Evolutionary conservation across 495 filamentous ascomycete species (phyloP).

Genomic region (Penicillium mononematosum): DNA sequence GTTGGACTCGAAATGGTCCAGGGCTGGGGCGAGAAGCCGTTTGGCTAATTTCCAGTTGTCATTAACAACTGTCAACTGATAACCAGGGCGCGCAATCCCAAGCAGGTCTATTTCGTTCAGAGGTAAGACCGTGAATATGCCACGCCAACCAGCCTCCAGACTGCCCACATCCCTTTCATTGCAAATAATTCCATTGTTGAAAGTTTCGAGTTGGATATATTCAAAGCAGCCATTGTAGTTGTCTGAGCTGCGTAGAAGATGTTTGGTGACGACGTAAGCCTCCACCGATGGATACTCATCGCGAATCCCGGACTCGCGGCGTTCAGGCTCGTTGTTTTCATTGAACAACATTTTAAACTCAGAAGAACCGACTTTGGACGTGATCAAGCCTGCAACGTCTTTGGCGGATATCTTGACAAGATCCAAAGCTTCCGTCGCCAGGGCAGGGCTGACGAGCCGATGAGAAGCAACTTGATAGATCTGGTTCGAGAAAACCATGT

Average conservation of each 20-base stretch:
- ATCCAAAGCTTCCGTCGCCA: conserved; percentile 26
- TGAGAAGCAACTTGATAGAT: conserved; percentile 43
- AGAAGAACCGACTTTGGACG: conserved; percentile 40
- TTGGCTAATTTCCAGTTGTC: conserved; percentile 78
- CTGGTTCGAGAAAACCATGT: conserved; percentile 42
- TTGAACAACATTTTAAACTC: conserved; percentile 61
- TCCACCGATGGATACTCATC: conserved; percentile 57
- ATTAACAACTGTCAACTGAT: conserved; percentile 49
- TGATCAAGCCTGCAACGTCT: conserved; percentile 41
- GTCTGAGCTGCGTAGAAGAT: conserved; percentile 52
- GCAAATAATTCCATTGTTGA: conserved; percentile 12
- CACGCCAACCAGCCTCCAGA: conserved; percentile 71
- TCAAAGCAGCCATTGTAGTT: conserved; percentile 29
- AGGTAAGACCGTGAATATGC: conserved; percentile 73
- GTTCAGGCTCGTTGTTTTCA: conserved; percentile 51
- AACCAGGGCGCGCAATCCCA: conserved; percentile 59
- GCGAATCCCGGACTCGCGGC: conserved; percentile 65
- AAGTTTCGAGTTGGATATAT: conserved; percentile 54
- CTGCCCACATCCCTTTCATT: conserved; percentile 46
- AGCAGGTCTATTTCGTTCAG: conserved; percentile 69
- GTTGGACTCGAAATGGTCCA: conserved; percentile 62
- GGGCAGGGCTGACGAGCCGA: conserved; percentile 27
- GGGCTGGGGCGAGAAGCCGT: conserved; percentile 59
- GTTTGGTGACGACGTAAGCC: conserved; percentile 64
- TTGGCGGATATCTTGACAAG: conserved; percentile 34